Evolutionary conservation across 2,329 filamentous ascomycete species (phyloP).

Genomic region (Aspergillus nomiae): DNA sequence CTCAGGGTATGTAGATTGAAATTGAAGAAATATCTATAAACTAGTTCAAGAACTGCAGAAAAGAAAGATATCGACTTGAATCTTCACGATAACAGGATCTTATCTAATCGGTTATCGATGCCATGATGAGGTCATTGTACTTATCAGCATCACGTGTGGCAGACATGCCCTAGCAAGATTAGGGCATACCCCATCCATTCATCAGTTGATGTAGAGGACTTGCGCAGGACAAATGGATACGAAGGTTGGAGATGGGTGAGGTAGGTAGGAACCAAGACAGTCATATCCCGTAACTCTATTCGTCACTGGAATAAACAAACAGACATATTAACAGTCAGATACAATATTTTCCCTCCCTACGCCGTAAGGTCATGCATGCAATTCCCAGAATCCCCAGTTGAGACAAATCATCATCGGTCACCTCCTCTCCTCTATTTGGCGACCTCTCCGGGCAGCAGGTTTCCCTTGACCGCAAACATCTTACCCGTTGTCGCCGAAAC

Average conservation of each 20-base stretch:
- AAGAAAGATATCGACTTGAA: neutral
- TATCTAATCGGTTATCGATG: slow-evolving; percentile 16
- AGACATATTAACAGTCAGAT: slow-evolving; percentile 43
- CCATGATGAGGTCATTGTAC: slow-evolving; percentile 7
- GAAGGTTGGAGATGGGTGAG: neutral
- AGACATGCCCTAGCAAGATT: slow-evolving; percentile 7
- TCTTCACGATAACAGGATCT: slow-evolving; percentile 1
- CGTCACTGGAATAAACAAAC: slow-evolving; percentile 35
- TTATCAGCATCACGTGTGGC: slow-evolving; percentile 10
- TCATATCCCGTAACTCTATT: slow-evolving; percentile 31
- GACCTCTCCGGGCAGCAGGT: slow-evolving; percentile 60
- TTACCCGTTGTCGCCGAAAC: slow-evolving; percentile 88
- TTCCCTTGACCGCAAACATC: slow-evolving; percentile 93
- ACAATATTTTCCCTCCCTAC: slow-evolving; percentile 46
- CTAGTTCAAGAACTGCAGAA: slow-evolving; percentile 10
- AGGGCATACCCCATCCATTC: slow-evolving; percentile 7
- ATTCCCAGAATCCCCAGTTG: slow-evolving; percentile 34
- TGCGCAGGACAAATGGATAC: neutral
- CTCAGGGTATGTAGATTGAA: neutral
- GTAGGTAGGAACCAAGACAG: slow-evolving; percentile 12
- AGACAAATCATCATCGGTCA: slow-evolving; percentile 23
- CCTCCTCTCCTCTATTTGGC: slow-evolving; percentile 35
- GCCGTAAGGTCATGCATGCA: slow-evolving; percentile 48
- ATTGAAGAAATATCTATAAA: neutral
- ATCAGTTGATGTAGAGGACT: slow-evolving; percentile 1